These are phyloP conservation scores for Basidiobolus heterosporus DNA, from an alignment of 371 early-diverging fungal species.

Conservation along the genomic window DNA sequence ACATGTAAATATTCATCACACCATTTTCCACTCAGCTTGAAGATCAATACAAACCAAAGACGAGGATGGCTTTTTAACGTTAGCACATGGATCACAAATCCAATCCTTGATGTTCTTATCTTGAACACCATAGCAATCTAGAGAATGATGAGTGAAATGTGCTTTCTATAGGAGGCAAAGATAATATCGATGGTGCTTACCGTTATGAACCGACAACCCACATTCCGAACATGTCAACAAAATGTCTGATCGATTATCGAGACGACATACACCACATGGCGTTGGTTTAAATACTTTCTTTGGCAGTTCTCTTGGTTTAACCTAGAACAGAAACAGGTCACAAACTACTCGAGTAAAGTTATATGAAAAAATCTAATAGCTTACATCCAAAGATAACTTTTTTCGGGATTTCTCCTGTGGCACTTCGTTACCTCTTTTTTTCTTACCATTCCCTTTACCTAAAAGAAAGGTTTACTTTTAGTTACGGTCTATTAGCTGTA, in stretches of 20 bases:
- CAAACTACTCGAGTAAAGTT: no score
- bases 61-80: conserved; percentile 31
- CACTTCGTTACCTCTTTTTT: no score
- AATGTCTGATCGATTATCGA: conserved; percentile 9
- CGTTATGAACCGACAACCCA: conserved; percentile 38
- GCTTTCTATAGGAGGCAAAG: neutral
- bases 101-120: conserved; percentile 14
- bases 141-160: neutral
- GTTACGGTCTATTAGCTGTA: no score
- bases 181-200: conserved; percentile 12
- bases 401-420: neutral
- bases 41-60: conserved; percentile 22
- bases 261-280: conserved; percentile 33
- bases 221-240: conserved; percentile 36
- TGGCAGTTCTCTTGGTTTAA: no score
- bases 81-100: conserved; percentile 44
- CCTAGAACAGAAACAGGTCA: no score
- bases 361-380: neutral
- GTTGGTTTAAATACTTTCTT: neutral
- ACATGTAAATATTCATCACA: neutral
- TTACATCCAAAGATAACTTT: neutral
- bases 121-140: conserved; percentile 31
- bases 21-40: no score
- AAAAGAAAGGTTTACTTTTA: no score
- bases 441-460: no score